Evolutionary conservation across 352 stramenopile species (phyloP).

Genomic region (Hyaloperonospora brassicae): DNA sequence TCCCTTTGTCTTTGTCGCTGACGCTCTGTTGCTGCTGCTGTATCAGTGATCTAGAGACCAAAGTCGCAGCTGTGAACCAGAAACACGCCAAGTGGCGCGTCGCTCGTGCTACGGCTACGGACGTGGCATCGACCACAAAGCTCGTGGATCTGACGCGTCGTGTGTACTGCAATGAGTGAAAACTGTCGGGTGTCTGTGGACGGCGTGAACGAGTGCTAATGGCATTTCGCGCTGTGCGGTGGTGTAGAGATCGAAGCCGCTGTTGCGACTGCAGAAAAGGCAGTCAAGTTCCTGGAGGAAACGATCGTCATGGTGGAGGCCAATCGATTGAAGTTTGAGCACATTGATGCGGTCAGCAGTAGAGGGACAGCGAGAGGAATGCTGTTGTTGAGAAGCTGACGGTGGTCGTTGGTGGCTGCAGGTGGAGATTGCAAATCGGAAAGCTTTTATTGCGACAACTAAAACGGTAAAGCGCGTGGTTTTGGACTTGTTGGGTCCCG

Average conservation of each 20-base stretch:
- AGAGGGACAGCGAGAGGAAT: background rate
- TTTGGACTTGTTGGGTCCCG: no score
- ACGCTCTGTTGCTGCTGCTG: background rate
- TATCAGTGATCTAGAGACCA: conserved; percentile 62
- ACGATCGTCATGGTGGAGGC: conserved; percentile 77
- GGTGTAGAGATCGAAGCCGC: conserved; percentile 49
- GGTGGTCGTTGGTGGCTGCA: conserved; percentile 5
- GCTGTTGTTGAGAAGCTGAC: background rate
- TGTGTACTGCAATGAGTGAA: conserved; percentile 19
- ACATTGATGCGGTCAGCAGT: conserved; percentile 57
- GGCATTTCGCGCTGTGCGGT: background rate
- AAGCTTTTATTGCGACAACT: conserved; percentile 55
- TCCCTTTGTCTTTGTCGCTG: conserved; percentile 2
- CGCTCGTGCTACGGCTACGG: conserved; percentile 33
- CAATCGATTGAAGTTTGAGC: conserved; percentile 71
- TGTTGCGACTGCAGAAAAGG: conserved; percentile 55
- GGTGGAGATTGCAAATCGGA: conserved; percentile 55
- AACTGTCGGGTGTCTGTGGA: background rate
- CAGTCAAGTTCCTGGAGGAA: conserved; percentile 73
- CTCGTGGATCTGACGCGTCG: conserved; percentile 46
- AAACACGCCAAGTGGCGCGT: conserved; percentile 62
- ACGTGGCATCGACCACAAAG: conserved; percentile 39
- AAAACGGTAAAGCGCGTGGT: conserved; percentile 25
- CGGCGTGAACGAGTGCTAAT: background rate
- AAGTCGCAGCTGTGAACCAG: conserved; percentile 64